Base-by-base conservation (phyloP, 176 grass and related monocot species). In the Avena atlantica region DNA sequence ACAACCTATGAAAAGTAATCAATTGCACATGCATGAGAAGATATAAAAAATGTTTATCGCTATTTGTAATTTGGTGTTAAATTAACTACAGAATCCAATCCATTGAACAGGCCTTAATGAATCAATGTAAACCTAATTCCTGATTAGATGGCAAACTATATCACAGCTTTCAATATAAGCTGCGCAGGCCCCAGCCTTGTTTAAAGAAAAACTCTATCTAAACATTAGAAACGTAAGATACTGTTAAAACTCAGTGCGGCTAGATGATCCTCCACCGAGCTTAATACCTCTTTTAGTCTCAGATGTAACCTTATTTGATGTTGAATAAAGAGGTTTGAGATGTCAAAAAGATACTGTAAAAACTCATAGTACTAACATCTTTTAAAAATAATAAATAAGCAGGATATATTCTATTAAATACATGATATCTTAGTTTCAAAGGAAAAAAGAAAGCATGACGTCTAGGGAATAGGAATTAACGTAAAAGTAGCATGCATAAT, bases 11-110 rank as follows among this genome's bases (percentile, higher is more conserved):
- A 49, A 36, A 62, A 62, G 1, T 8, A 88, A 82, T 19, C 19
- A 4, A 83, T 61, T 84, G 62, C 42, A 51, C 16, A 60, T 56
- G 42, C 21, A 81, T 47, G 12, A 71, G 55, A 85, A 74, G 45
- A 76, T 57, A 66, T 45, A 10, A 9, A n/a, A 63, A 21, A 44
- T 17, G 9, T 50, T 16, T 49, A 57, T 36, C 29, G 49, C 1
- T 1, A 42, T 77, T 66, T 23, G 12, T 47, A 9, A 86, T 82
- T 16, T 58, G 8, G 76, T 53, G 15, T 29, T 31, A 9, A 8
- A 53, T 58, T 58, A 76, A 21, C 10, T 12, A 49, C 17, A 50
- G 19, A 5, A 10, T 66, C 64, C 55, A 25, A 1, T 67, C 6
- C 69, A 66, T 76, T 80, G 21, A 56, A 0, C 21, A 9, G 13